Evolutionary conservation across 208 protist genomes (phyloP), one percentile per base, ranked within the genome.

Genomic region (Endotrypanum monterogeii): DNA sequence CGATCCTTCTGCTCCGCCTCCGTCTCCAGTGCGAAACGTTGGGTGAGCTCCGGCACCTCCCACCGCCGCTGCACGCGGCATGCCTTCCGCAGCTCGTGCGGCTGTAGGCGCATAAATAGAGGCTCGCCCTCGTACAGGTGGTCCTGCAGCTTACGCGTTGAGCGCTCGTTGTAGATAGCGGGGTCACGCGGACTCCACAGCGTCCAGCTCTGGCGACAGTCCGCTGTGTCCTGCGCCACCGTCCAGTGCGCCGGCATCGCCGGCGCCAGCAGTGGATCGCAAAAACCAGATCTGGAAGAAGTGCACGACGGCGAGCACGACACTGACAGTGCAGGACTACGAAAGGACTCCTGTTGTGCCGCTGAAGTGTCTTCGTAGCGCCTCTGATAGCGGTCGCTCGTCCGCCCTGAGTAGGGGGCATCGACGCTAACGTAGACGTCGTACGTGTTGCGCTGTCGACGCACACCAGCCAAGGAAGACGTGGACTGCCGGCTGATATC

Each of bases 101-200:
- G 51, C 52, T 67, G 54, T 67, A 94, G 67, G n/a, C 80, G 86
- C 87, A 92, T 89, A 55, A 96, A 96, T 25, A 94, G 85, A 9
- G 92, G 92, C 78, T 96, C 92, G 35, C 92, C 92, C 51, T 93
- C 92, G 79, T 96, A 96, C 16, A 96, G 74, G 70, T 94, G 77
- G 73, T 96, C 92, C 71, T 96, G 92, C 63, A 96, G 87, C 72
- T 90, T 92, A 1, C 92, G 86, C 9, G 89, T 94, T 52, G 88
- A 94, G 25, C 16, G 86, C 70, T 94, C 89, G 77, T 94, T 76
- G 62, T 86, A 90, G 74, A 96, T 91, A 48, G 75, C n/a, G 2
- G 92, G 92, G 79, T 96, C 84, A n/a, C 89, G 88, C 52, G 92
- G 92, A 68, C 88, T 94, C 90, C 92, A 96, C 41, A 96, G 71